Evolutionary conservation across 2,329 filamentous ascomycete species (phyloP), one percentile per base, ranked within the genome.

Genomic region (Niveomyces coronatus): DNA sequence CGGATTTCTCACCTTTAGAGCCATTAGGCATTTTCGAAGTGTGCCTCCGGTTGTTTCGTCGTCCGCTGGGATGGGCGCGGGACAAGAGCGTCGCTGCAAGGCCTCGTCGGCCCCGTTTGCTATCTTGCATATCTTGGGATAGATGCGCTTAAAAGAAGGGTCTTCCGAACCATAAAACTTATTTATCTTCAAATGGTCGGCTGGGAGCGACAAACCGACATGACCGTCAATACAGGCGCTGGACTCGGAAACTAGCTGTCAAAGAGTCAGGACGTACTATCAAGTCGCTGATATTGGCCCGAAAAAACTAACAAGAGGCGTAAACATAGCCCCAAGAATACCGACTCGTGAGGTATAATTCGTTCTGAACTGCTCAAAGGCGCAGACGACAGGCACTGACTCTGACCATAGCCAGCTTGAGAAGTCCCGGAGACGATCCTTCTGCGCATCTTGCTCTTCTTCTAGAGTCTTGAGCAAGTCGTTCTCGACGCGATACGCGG

Each of bases 361-460:
- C 16, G 42, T 39, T 17, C 8, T 10, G 15, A 39, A 36, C 42
- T 44, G 31, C 15, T 44, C 42, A 17, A 44, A 39, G 6, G 16
- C 24, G 39, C 35, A 44, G n/a, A 44, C 23, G 16, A 39, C 35
- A 19, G 17, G 31, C 31, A 44, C 39, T 9, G 39, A 44, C 23
- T 44, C 35, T 17, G 23, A 33, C 17, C 39, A 39, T 16, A 42
- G 35, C 42, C 35, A 44, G 27, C 16, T 27, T 15, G 42, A 41
- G 26, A 44, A 44, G 22, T 41, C 42, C n/a, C 34, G 42, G 18
- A 44, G 39, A 37, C 42, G 42, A 40, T 44, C 42, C 16, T 11
- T 19, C 20, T 33, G 23, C 16, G 42, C 35, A 42, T 37, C 41
- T 9, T 20, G 38, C 10, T 22, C 17, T 20, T 32, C 27, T 38